Evolutionary conservation across 176 grass and related monocot species (phyloP).

Genomic region (Triticum monococcum): DNA sequence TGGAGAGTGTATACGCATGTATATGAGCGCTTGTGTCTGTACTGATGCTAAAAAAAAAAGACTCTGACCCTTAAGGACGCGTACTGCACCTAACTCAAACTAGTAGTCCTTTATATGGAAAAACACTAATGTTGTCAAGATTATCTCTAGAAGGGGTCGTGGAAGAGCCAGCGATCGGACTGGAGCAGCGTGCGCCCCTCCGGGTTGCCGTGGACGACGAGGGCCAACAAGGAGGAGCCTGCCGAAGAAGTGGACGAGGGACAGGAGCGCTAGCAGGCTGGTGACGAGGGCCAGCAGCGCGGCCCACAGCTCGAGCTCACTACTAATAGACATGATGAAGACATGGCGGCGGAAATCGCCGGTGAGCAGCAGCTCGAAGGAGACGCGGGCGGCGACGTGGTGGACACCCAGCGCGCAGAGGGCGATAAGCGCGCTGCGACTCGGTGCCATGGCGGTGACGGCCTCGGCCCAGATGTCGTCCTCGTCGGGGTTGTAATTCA

Average conservation of each 20-base stretch:
- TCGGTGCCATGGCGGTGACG: neutral
- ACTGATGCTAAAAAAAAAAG: too few relatives aligned
- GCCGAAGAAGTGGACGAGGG: neutral
- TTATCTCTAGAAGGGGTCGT: too few relatives aligned
- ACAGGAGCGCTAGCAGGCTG: neutral
- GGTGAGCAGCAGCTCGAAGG: neutral
- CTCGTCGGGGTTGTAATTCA: neutral
- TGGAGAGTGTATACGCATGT: too few relatives aligned
- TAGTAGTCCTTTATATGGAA: too few relatives aligned
- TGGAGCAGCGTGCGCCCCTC: neutral
- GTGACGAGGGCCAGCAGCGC: neutral
- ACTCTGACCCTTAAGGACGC: too few relatives aligned
- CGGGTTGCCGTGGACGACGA: neutral
- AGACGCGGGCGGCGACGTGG: neutral
- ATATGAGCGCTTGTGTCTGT: too few relatives aligned
- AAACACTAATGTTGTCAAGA: too few relatives aligned
- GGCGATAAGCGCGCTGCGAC: neutral
- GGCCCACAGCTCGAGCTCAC: neutral
- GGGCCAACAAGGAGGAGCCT: neutral
- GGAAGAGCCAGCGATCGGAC: neutral
- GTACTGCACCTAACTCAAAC: too few relatives aligned
- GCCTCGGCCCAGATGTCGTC: too few relatives aligned
- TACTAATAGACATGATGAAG: neutral
- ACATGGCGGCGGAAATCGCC: neutral
- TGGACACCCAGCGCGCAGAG: neutral